Percentiles rank a stretch among this genome's conserved stretches.
Conservation (phyloP, 352 stramenopile genomes). For the Pythium plurisporium region DNA sequence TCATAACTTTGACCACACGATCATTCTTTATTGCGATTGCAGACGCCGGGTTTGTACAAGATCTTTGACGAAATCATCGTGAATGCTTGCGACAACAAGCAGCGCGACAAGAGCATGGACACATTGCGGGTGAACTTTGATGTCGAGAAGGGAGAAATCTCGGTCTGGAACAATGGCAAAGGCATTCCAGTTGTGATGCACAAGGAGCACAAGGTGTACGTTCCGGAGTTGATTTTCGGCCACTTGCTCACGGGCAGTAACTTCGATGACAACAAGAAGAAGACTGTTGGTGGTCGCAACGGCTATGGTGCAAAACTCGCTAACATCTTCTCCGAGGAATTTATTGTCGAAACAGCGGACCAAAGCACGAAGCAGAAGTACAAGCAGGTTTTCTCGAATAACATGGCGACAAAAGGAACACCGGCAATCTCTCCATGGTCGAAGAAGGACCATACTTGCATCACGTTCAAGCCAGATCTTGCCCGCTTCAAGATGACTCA, state of each 20-base stretch:
- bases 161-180: conserved; percentile 97
- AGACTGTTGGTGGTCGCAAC: conserved; percentile 93
- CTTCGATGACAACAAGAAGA: conserved; percentile 97
- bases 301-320: conserved; percentile 98
- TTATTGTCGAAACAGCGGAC: conserved; percentile 98
- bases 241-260: conserved; percentile 97
- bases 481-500: conserved; percentile 88
- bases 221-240: conserved; percentile 97
- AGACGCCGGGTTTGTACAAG: conserved; percentile 96
- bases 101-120: conserved; percentile 96
- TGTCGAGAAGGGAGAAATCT: conserved; percentile 90
- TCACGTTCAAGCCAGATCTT: conserved; percentile 97
- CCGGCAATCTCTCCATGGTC: conserved; percentile 82
- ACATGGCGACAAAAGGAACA: conserved; percentile 92
- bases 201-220: conserved; percentile 96
- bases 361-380: conserved; percentile 91
- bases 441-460: conserved; percentile 92
- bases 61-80: conserved; percentile 99
- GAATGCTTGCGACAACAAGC: conserved; percentile 99
- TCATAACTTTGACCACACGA: not conserved
- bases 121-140: conserved; percentile 94
- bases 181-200: conserved; percentile 97
- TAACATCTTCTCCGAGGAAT: conserved; percentile 99
- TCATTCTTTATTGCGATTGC: not conserved
- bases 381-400: conserved; percentile 86